Percentiles rank a stretch among this genome's conserved stretches.
Conservation (phyloP, 805 yeast genomes). For the Yamadazyma takamatsuzukensis region DNA sequence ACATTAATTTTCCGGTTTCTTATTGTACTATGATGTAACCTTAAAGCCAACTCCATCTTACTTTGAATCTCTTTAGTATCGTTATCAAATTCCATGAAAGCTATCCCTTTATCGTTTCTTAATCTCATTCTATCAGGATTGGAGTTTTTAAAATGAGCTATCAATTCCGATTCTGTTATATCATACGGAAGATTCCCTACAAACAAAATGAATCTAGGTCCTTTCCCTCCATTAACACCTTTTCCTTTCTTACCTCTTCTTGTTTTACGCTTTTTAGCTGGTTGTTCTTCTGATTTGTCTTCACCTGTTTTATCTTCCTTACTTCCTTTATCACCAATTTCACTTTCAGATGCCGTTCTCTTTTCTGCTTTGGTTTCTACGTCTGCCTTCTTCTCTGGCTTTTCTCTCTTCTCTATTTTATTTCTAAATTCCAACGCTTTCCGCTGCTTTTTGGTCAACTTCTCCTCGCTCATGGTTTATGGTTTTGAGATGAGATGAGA, state of each 20-base stretch:
- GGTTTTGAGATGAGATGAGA: conserved; percentile 1
- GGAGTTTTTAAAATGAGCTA: conserved; percentile 67
- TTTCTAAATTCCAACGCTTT: conserved; percentile 59
- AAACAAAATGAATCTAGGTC: conserved; percentile 75
- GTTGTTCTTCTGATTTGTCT: conserved; percentile 19
- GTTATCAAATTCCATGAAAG: conserved; percentile 77
- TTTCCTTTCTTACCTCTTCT: conserved; percentile 75
- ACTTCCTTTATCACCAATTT: too few species aligned
- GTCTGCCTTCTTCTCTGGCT: conserved; percentile 22
- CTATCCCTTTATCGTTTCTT: conserved; percentile 85
- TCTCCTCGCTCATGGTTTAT: conserved; percentile 20
- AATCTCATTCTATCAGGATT: conserved; percentile 75
- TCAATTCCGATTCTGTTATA: conserved; percentile 56
- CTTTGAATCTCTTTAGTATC: conserved; percentile 62
- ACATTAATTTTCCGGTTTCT: conserved; percentile 82
- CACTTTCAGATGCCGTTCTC: conserved; percentile 4
- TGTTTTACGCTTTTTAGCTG: conserved; percentile 66
- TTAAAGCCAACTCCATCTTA: conserved; percentile 79
- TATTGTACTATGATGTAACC: conserved; percentile 74
- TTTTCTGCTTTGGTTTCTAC: conserved; percentile 18
- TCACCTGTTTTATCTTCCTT: conserved; percentile 12
- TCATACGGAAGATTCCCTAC: conserved; percentile 88
- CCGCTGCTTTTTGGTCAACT: conserved; percentile 61
- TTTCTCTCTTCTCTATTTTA: conserved; percentile 36
- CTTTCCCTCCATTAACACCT: conserved; percentile 45